Percentiles rank a stretch among this genome's conserved stretches.
Evolutionary conservation across 345 rosid species (phyloP).

Genomic region (Populus deltoides): DNA sequence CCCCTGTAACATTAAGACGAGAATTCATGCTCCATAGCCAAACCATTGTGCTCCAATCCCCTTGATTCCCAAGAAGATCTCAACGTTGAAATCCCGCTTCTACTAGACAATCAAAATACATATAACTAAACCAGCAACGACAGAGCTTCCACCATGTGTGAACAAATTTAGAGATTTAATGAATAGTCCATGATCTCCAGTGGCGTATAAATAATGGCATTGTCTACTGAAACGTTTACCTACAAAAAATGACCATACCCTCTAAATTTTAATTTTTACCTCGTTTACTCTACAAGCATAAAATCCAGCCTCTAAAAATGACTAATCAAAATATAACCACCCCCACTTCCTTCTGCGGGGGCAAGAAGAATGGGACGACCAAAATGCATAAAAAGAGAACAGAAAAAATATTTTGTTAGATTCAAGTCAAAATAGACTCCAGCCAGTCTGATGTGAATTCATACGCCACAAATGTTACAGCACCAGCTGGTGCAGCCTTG

Average conservation of each 20-base stretch:
- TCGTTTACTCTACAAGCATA: neutral
- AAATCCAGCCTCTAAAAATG: neutral
- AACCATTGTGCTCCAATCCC: neutral
- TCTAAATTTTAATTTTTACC: neutral
- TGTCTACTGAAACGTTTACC: neutral
- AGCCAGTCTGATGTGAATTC: constrained; percentile 81
- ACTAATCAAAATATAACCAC: neutral
- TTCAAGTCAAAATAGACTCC: constrained; percentile 57
- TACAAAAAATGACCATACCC: neutral
- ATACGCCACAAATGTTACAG: constrained; percentile 87
- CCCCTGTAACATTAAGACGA: neutral
- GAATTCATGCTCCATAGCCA: neutral
- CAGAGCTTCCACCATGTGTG: neutral
- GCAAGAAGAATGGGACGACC: constrained; percentile 29
- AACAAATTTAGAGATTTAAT: neutral
- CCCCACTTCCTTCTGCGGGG: constrained; percentile 7
- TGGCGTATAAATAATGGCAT: neutral
- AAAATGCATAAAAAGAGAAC: constrained; percentile 3
- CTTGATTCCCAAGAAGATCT: neutral
- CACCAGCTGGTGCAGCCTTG: constrained; percentile 99
- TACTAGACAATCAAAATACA: neutral
- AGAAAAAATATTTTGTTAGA: constrained; percentile 14
- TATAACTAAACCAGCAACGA: neutral
- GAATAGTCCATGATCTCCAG: neutral
- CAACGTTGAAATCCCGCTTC: neutral